These are phyloP conservation scores for Papilionanthe hybrid DNA, from an alignment of 116 monocot genomes.

Conservation along the genomic window DNA sequence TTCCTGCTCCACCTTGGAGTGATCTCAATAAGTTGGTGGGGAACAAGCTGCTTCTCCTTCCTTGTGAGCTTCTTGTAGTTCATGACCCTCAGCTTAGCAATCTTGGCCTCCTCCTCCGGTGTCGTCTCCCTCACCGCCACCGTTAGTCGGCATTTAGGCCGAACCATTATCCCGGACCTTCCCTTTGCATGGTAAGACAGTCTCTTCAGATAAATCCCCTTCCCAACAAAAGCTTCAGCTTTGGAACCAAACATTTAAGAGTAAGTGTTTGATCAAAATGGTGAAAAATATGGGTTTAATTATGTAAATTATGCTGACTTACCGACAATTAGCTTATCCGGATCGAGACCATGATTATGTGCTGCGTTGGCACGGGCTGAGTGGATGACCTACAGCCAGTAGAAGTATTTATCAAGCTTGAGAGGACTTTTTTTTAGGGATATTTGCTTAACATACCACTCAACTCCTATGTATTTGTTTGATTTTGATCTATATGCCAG, in stretches of 20 bases:
- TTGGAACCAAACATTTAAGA: background rate
- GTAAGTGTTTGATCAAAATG: slow-evolving; percentile 1
- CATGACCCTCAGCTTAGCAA: slow-evolving; percentile 81
- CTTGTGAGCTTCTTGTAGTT: slow-evolving; percentile 85
- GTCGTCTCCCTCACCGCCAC: slow-evolving; percentile 88
- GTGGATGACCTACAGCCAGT: slow-evolving; percentile 63
- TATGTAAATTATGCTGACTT: slow-evolving; percentile 4
- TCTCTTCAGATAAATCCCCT: slow-evolving; percentile 77
- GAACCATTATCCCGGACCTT: slow-evolving; percentile 78
- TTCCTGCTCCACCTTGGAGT: slow-evolving; percentile 72
- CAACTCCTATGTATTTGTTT: too few relatives aligned
- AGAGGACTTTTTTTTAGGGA: background rate
- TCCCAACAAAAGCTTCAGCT: slow-evolving; percentile 94
- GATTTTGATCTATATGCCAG: too few relatives aligned
- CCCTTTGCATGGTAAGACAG: slow-evolving; percentile 91
- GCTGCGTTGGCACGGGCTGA: slow-evolving; percentile 89
- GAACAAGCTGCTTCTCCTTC: slow-evolving; percentile 76
- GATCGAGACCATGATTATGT: slow-evolving; percentile 89
- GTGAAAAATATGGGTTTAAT: background rate
- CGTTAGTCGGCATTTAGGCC: slow-evolving; percentile 79
- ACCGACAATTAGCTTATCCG: slow-evolving; percentile 87
- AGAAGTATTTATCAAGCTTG: background rate
- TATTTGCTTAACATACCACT: too few relatives aligned
- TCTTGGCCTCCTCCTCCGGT: slow-evolving; percentile 87
- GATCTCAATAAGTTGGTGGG: slow-evolving; percentile 88